Evolutionary conservation across 2,329 filamentous ascomycete species (phyloP).

Genomic region (Madurella mycetomatis): DNA sequence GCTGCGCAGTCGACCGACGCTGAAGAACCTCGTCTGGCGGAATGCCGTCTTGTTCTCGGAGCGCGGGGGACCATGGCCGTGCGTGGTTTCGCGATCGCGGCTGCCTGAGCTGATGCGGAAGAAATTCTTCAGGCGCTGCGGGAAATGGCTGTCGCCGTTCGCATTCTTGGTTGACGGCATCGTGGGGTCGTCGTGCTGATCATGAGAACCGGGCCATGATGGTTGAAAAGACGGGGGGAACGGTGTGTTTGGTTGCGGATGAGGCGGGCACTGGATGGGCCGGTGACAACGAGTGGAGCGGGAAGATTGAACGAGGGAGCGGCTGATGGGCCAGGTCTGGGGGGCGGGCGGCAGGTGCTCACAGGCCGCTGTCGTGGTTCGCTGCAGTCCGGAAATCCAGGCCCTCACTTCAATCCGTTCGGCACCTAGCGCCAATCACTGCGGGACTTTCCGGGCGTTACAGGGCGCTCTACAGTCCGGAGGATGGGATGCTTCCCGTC

Average conservation of each 20-base stretch:
- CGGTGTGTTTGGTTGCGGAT: conserved; percentile 6
- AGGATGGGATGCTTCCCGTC: too few species aligned
- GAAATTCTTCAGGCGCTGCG: conserved; percentile 66
- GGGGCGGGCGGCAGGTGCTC: conserved; percentile 11
- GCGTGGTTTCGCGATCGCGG: conserved; percentile 28
- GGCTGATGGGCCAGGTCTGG: conserved; percentile 9
- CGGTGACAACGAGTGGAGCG: conserved; percentile 9
- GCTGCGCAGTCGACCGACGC: conserved; percentile 81
- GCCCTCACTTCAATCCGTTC: too few species aligned
- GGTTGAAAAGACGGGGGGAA: conserved; percentile 12
- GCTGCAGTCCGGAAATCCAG: not conserved
- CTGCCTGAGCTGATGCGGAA: conserved; percentile 58
- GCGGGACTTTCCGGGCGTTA: conserved; percentile 18
- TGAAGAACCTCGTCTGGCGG: conserved; percentile 84
- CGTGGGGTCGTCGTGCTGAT: conserved; percentile 23
- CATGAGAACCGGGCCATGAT: conserved; percentile 27
- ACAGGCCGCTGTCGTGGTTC: not conserved
- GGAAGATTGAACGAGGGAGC: conserved; percentile 3
- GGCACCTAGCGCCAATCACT: conserved; percentile 4
- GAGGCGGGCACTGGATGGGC: not conserved
- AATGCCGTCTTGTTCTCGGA: conserved; percentile 63
- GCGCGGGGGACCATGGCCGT: conserved; percentile 34
- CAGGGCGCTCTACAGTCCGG: too few species aligned
- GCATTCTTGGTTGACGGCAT: conserved; percentile 54
- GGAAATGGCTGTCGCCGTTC: conserved; percentile 56